Conservation (phyloP, 2,329 filamentous ascomycete species). For the Gyromitra esculenta region DNA sequence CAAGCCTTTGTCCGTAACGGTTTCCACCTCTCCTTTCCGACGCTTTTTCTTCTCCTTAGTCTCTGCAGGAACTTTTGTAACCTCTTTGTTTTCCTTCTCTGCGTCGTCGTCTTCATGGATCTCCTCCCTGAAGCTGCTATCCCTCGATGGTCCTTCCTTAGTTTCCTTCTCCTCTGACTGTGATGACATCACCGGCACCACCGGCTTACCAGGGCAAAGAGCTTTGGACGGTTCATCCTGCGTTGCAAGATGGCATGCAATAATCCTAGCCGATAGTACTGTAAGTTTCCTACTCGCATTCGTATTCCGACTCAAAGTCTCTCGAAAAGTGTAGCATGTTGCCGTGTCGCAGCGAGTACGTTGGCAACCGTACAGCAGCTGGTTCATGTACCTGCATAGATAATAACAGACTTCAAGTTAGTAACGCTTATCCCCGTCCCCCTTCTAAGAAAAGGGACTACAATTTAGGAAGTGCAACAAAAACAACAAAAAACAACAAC, state of each 20-base stretch:
- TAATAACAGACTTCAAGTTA: not conserved
- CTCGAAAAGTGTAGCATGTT: conserved; percentile 82
- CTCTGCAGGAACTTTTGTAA: not conserved
- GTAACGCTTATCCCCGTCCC: conserved; percentile 13
- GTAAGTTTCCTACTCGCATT: conserved; percentile 75
- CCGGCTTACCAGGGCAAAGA: conserved; percentile 68
- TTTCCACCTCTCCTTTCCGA: conserved; percentile 46
- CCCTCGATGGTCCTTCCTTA: conserved; percentile 31
- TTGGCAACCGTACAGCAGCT: conserved; percentile 84
- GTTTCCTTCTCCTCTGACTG: conserved; percentile 56
- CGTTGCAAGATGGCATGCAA: conserved; percentile 82
- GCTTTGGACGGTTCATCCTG: conserved; percentile 78
- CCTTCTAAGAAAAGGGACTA: not conserved
- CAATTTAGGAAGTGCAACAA: not conserved
- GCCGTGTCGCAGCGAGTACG: conserved; percentile 74
- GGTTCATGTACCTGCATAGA: conserved; percentile 73
- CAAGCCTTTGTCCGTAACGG: conserved; percentile 55
- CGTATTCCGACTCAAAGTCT: conserved; percentile 69
- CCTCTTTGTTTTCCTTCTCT: conserved; percentile 53
- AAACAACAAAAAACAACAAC: not conserved
- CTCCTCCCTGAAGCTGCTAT: conserved; percentile 45
- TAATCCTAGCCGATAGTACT: conserved; percentile 79
- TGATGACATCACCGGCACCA: conserved; percentile 44
- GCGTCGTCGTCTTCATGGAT: conserved; percentile 47
- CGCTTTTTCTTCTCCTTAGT: conserved; percentile 36